Evolutionary conservation across 2,329 filamentous ascomycete genomes (phyloP).

Genomic region (Colletotrichum spinosum): DNA sequence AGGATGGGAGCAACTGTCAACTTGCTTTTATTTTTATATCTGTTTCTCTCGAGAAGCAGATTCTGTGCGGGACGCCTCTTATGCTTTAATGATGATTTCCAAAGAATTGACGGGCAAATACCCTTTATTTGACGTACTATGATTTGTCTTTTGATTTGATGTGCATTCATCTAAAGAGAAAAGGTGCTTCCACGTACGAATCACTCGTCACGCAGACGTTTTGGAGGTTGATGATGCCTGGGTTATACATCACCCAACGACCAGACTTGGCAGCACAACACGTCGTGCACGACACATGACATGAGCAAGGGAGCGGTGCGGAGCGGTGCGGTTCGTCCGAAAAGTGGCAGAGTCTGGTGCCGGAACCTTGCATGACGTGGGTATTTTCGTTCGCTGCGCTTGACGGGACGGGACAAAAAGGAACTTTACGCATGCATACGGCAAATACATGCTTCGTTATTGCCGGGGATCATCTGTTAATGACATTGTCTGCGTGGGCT

Average conservation of each 20-base stretch:
- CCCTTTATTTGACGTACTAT: conserved; percentile 8
- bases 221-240: no score
- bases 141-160: no score
- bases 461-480: no score
- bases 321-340: neutral
- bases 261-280: neutral
- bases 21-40: neutral
- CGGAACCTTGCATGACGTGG: neutral
- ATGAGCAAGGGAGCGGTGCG: neutral
- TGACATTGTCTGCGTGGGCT: no score
- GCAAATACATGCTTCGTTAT: no score
- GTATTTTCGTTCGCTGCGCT: no score
- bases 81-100: conserved; percentile 18
- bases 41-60: neutral
- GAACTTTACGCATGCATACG: no score
- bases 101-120: conserved; percentile 16
- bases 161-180: no score
- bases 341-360: neutral
- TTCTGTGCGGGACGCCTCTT: conserved; percentile 7
- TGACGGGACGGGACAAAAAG: no score
- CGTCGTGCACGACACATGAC: neutral
- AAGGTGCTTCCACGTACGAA: no score
- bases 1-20: neutral
- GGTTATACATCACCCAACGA: no score
- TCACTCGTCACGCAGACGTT: no score